Percentiles rank a stretch among this genome's conserved stretches.
These are phyloP conservation scores for Chaetomidium leptoderma DNA, from an alignment of 495 filamentous ascomycete species.

Conservation along the genomic window DNA sequence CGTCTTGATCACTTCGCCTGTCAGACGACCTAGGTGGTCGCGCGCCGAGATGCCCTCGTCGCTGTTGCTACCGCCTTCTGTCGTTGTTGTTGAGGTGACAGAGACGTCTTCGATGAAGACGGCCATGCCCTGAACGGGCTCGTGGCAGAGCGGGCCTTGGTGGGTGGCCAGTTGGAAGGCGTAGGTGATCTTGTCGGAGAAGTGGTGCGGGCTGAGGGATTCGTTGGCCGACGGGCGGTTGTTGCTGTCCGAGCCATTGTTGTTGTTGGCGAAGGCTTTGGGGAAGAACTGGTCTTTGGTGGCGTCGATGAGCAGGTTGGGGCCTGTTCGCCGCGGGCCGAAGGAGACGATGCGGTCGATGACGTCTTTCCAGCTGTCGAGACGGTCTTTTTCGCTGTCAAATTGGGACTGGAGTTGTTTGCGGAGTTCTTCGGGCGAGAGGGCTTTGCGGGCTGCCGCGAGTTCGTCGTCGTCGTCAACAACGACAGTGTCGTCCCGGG, in stretches of 20 bases:
- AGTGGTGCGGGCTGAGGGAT: constrained; percentile 62
- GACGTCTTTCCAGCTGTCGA: constrained; percentile 68
- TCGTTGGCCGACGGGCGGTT: constrained; percentile 40
- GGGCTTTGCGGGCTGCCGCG: constrained; percentile 46
- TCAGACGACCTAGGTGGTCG: constrained; percentile 73
- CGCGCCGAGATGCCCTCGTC: constrained; percentile 55
- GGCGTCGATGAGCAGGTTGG: constrained; percentile 84
- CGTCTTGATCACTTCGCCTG: constrained; percentile 84
- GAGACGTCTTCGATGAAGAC: constrained; percentile 82
- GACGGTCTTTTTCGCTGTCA: constrained; percentile 56
- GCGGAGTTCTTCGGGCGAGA: constrained; percentile 72
- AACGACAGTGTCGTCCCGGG: constrained; percentile 24
- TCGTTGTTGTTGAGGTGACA: constrained; percentile 35
- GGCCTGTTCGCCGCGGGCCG: constrained; percentile 77
- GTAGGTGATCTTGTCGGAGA: constrained; percentile 85
- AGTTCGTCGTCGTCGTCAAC: constrained; percentile 47
- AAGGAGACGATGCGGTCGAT: constrained; percentile 84
- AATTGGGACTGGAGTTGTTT: constrained; percentile 64
- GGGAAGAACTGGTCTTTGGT: constrained; percentile 69
- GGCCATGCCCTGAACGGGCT: constrained; percentile 89
- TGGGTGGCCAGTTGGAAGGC: constrained; percentile 90
- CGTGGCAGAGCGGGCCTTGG: constrained; percentile 86
- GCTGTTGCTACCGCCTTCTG: constrained; percentile 24
- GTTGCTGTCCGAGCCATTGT: constrained; percentile 40
- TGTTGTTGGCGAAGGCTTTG: constrained; percentile 60